Evolutionary conservation across 345 rosid genomes (phyloP), one percentile per base, ranked within the genome.

Genomic region (Salix viminalis): DNA sequence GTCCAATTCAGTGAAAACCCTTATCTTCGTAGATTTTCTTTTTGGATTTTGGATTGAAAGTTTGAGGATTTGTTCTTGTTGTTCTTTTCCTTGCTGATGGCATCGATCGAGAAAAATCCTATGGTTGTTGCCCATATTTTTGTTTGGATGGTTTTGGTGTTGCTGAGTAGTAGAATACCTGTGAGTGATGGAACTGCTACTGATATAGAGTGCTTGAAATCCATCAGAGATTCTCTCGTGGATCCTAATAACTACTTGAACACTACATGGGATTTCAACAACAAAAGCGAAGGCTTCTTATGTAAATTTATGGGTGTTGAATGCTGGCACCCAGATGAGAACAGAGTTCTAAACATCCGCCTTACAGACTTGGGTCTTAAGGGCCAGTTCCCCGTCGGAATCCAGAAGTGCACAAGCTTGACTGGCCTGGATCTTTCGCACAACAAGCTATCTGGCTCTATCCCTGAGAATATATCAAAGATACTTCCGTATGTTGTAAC

Each of bases 261-360:
- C 30, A 46, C 81, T 37, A 62, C 86, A 8, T 94, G 98, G 97
- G 73, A 78, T 37, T 92, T 94, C 80, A 18, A 82, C 16, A 94
- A 94, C 83, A 0, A 7, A 0, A 85, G 94, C 16, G 83, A 74
- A 71, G 98, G 98, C 26, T 89, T 26, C 75, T 91, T 92, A 44
- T 94, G 97, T 85, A 88, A 77, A 65, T 94, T 92, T 79, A n/a
- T 15, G 15, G 98, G 98, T 44, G 85, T 94, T 48, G 89, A 89
- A 12, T 94, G 98, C 75, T 94, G 98, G 98, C 98, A 94, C 67
- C 95, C 93, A 10, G 95, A 89, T 79, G 98, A 94, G 88, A 92
- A 87, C 80, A 89, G 68, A 78, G 97, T 94, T 61, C 80, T 94
- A 76, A 90, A 87, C 80, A 80, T 94, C 67, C 87, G 79, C 79